These are phyloP conservation scores for Hydrangea macrophylla DNA, from an alignment of 148 eudicot genomes.

Conservation along the genomic window DNA sequence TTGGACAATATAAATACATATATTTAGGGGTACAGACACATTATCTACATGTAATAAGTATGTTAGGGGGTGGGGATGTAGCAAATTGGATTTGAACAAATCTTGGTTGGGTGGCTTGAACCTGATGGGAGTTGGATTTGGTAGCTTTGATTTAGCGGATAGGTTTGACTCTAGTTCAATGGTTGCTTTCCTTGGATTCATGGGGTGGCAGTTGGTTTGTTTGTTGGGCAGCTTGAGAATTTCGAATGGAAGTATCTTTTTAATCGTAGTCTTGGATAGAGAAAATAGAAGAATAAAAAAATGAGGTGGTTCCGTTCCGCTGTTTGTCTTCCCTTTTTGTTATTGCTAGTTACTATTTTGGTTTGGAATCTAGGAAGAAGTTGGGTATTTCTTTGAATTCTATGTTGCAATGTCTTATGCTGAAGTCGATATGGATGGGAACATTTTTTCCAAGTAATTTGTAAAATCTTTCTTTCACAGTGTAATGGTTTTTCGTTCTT, in stretches of 20 bases:
- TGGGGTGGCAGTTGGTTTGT: constrained; percentile 10
- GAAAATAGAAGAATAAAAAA: too few species aligned
- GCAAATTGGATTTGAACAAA: neutral
- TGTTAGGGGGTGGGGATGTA: neutral
- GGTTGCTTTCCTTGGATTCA: neutral
- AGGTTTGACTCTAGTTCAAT: constrained; percentile 22
- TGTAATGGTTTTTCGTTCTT: neutral
- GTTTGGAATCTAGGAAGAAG: neutral
- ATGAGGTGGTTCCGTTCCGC: too few species aligned
- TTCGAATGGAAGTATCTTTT: neutral
- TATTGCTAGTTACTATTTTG: neutral
- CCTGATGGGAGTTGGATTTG: constrained; percentile 9
- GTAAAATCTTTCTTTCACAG: neutral
- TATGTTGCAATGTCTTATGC: neutral
- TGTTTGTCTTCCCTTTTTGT: neutral
- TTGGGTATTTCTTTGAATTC: neutral
- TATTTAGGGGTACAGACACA: too few species aligned
- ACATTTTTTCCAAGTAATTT: too few species aligned
- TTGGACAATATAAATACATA: neutral
- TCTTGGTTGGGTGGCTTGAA: neutral
- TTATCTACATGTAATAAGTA: neutral
- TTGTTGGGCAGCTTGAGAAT: constrained; percentile 1
- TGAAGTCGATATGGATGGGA: neutral
- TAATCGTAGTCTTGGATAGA: too few species aligned
- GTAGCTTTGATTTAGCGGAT: constrained; percentile 7